Conservation (phyloP, 345 rosid genomes). For the Eucalyptus marginata region DNA sequence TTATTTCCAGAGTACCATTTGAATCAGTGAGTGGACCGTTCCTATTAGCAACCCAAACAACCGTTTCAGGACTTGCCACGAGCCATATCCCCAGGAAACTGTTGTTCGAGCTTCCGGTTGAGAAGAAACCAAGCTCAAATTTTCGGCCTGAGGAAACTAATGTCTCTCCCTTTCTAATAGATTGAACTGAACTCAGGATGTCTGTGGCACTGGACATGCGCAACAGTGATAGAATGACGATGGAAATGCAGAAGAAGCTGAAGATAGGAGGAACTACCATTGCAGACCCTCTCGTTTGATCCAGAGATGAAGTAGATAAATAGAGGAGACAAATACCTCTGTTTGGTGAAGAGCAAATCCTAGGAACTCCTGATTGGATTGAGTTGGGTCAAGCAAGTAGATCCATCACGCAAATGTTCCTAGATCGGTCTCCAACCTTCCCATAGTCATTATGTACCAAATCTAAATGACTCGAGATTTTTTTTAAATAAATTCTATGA, state of each 20-base stretch:
- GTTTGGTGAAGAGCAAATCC: neutral
- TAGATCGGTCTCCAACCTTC: neutral
- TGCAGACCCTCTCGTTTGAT: neutral
- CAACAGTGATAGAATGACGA: too few relatives aligned
- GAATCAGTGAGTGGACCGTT: constrained; percentile 3
- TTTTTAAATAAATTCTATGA: neutral
- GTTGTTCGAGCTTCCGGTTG: neutral
- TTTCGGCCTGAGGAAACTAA: neutral
- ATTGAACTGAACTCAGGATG: neutral
- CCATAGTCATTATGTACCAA: neutral
- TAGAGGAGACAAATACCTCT: neutral
- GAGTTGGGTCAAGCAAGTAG: neutral
- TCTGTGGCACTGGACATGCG: neutral
- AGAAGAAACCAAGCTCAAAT: constrained; percentile 5
- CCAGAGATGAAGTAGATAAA: neutral
- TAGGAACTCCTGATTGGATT: neutral
- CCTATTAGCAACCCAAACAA: constrained; percentile 36
- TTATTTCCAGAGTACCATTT: constrained; percentile 3
- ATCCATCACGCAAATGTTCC: neutral
- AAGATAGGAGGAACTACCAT: neutral
- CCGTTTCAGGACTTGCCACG: neutral
- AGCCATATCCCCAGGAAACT: constrained; percentile 25
- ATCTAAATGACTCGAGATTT: neutral
- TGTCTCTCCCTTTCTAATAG: neutral
- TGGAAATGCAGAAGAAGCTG: neutral